phyloP scores from a whole-genome alignment of 257 asterid genomes.

The Catharanthus roseus region DNA sequence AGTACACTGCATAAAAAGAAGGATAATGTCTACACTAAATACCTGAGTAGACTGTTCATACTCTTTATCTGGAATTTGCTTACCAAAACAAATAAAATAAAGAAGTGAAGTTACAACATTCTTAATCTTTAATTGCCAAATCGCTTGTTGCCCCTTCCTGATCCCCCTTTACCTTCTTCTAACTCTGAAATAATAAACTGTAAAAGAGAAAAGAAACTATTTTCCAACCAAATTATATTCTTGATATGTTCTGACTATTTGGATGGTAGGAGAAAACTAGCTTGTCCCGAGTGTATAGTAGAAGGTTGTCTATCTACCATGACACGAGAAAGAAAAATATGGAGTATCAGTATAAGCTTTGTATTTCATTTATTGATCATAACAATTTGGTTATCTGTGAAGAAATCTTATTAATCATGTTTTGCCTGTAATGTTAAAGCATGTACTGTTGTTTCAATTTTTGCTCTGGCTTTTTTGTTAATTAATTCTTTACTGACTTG shows the following conservation, averaged over 20 bases:
- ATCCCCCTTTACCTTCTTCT: background rate
- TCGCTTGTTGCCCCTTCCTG: background rate
- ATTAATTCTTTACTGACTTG: constrained; percentile 6
- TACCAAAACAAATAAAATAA: background rate
- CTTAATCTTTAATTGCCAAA: background rate
- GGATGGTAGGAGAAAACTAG: background rate
- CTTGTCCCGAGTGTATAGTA: background rate
- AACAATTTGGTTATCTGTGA: background rate
- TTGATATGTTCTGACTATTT: background rate
- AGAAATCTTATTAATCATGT: background rate
- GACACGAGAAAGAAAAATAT: background rate
- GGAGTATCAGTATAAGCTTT: background rate
- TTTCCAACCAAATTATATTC: background rate
- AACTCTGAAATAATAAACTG: background rate
- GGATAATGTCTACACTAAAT: background rate
- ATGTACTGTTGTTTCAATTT: background rate
- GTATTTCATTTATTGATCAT: background rate
- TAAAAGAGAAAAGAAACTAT: background rate
- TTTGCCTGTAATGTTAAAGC: background rate
- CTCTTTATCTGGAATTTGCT: background rate
- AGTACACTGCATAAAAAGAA: background rate
- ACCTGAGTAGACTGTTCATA: background rate
- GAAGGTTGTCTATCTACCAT: background rate
- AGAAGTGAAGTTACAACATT: background rate
- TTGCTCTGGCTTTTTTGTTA: background rate